Base-by-base conservation (phyloP, 2,329 filamentous ascomycete genomes). In the Blumeria hordei region DNA sequence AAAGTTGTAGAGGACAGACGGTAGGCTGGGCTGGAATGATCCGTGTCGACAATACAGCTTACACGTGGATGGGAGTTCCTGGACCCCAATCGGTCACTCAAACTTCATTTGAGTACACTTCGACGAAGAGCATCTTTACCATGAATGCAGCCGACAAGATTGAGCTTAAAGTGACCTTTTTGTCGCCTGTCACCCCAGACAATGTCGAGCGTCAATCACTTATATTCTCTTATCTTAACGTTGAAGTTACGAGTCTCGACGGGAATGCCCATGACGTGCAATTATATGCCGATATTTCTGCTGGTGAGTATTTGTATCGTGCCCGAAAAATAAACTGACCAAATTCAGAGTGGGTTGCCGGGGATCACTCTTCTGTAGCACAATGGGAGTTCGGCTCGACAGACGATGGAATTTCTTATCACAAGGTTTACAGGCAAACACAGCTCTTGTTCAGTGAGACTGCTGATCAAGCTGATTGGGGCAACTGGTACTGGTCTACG, bases 401-500 rank as follows among this genome's bases (percentile, higher is more conserved):
- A 1, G 62, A 62, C 10, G 68, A 72, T 33, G 67, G 70, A 18
- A 69, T 85, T 39, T 71, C 73, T 6, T 85, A 81, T 62, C 82
- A 86, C 68, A 74, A 74, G 52, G 76, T 85, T 56, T 73, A 72
- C 59, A 72, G 77, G 47, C 70, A 74, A 58, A 65, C 71, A 8
- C 81, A 90, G 65, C 68, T 76, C 52, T 68, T 79, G 16, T 81
- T 92, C 55, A 75, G 76, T 1, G 87, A 94, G 64, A 69, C 70
- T 11, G 69, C 69, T 43, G 81, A 93, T 62, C 80, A 82, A 60
- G 76, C 85, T 0, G 82, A 87, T 69, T 94, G 87, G 87, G 87
- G 87, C 1, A 80, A 76, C 53, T 76, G 88, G 69, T 80, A 85
- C 66, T 87, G 88, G 66, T 80, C 82, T 11, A 87, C 77, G 3